These are phyloP conservation scores for Umbelopsis vinacea DNA, from an alignment of 192 early-diverging fungal genomes.

Conservation along the genomic window DNA sequence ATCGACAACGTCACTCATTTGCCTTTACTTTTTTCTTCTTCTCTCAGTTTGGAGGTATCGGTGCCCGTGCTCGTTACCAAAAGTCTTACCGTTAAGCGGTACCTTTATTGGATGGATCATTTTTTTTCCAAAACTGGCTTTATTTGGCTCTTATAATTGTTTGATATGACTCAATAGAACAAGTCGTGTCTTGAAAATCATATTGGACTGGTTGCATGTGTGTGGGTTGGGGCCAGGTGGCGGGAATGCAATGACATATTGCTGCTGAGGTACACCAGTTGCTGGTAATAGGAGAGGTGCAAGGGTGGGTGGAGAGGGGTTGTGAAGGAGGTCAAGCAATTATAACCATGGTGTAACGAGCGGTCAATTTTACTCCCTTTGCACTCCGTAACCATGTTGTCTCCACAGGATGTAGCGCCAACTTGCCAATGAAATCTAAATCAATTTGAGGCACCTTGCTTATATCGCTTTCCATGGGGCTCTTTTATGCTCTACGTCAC, in stretches of 20 bases:
- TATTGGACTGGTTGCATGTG: background rate
- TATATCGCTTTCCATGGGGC: background rate
- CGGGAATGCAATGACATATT: background rate
- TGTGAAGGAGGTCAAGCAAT: too few relatives aligned
- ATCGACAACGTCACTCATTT: background rate
- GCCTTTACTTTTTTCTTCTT: background rate
- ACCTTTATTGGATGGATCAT: constrained; percentile 8
- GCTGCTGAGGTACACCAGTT: too few relatives aligned
- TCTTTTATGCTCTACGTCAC: too few relatives aligned
- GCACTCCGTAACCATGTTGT: background rate
- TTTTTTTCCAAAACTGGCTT: constrained; percentile 21
- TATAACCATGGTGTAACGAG: too few relatives aligned
- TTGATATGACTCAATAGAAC: constrained; percentile 23
- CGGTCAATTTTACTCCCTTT: background rate
- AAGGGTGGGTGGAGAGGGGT: too few relatives aligned
- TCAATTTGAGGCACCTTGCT: background rate
- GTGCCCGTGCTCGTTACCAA: constrained; percentile 96
- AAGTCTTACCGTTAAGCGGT: constrained; percentile 85
- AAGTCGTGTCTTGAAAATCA: constrained; percentile 21
- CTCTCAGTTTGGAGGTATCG: constrained; percentile 97
- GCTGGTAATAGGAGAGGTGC: too few relatives aligned
- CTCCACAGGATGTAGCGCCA: background rate
- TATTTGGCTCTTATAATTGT: constrained; percentile 19
- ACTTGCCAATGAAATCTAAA: background rate
- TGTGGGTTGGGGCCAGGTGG: background rate